Conservation (phyloP, 768 basidiomycete species). For the Mycena albidolilacea region DNA sequence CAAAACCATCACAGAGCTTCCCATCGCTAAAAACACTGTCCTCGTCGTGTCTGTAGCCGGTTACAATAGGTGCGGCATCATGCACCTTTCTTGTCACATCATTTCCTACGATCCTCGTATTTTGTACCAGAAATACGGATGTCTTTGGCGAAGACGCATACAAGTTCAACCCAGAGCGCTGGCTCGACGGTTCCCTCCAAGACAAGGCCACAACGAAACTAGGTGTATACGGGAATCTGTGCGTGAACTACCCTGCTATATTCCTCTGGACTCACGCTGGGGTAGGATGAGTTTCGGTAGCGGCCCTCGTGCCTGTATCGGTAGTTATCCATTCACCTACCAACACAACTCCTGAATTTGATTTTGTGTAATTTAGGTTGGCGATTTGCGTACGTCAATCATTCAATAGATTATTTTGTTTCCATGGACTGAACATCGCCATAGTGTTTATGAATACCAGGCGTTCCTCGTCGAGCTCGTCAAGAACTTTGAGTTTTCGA, state of each 20-base stretch:
- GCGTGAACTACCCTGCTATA: slow-evolving; percentile 33
- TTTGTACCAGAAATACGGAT: slow-evolving; percentile 55
- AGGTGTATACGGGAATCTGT: slow-evolving; percentile 67
- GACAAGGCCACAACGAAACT: slow-evolving; percentile 54
- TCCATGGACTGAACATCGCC: neutral
- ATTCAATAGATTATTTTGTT: neutral
- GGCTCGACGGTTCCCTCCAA: slow-evolving; percentile 56
- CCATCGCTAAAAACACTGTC: slow-evolving; percentile 66
- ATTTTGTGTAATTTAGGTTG: slow-evolving; percentile 49
- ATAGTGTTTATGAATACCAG: slow-evolving; percentile 66
- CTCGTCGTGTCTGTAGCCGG: slow-evolving; percentile 67
- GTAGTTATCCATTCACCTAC: neutral
- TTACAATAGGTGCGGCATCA: slow-evolving; percentile 60
- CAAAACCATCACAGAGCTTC: slow-evolving; percentile 57
- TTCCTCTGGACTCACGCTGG: neutral
- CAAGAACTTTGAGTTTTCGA: slow-evolving; percentile 65
- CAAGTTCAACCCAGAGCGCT: slow-evolving; percentile 70
- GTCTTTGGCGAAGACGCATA: slow-evolving; percentile 72
- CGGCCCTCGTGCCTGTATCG: slow-evolving; percentile 62
- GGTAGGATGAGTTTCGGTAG: slow-evolving; percentile 63
- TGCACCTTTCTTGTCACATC: neutral
- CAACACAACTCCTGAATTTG: neutral
- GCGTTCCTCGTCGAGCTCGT: slow-evolving; percentile 71
- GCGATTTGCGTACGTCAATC: slow-evolving; percentile 56
- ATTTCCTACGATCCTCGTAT: neutral